Percentiles rank a stretch among this genome's conserved stretches.
Evolutionary conservation across 164 flowering plant species (phyloP).

Genomic region (Tetracentron sinense): DNA sequence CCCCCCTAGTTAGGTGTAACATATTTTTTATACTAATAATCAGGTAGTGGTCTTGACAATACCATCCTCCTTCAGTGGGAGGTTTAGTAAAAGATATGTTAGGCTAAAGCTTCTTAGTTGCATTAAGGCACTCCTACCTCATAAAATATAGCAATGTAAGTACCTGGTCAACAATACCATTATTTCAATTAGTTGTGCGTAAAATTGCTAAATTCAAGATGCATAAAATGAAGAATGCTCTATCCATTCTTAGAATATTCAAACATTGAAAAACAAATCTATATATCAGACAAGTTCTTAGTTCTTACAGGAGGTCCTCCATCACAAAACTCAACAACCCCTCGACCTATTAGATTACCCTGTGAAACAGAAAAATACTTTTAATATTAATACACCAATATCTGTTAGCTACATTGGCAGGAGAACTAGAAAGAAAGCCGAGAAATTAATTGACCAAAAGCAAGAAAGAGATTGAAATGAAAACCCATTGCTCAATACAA

Average conservation of each 20-base stretch:
- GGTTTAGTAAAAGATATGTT: too few relatives aligned
- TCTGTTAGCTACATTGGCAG: background rate
- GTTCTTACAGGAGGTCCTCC: slow-evolving; percentile 78
- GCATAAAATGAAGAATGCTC: background rate
- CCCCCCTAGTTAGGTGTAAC: too few relatives aligned
- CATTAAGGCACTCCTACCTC: background rate
- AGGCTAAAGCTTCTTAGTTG: too few relatives aligned
- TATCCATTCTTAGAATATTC: background rate
- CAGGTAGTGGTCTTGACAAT: too few relatives aligned
- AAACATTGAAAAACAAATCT: background rate
- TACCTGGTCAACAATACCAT: background rate
- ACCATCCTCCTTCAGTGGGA: too few relatives aligned
- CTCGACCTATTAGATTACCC: slow-evolving; percentile 89
- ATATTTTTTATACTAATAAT: too few relatives aligned
- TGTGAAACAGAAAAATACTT: slow-evolving; percentile 24
- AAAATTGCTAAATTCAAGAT: slow-evolving; percentile 1
- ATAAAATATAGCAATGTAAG: background rate
- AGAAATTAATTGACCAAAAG: background rate
- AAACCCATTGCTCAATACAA: background rate
- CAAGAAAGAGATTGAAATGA: background rate
- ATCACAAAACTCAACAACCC: slow-evolving; percentile 80
- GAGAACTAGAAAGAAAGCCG: background rate
- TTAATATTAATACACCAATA: background rate
- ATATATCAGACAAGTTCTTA: background rate
- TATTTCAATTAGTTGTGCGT: background rate